Evolutionary conservation across 2,329 filamentous ascomycete species (phyloP), one percentile per base, ranked within the genome.

Genomic region (Clonostachys rosea): DNA sequence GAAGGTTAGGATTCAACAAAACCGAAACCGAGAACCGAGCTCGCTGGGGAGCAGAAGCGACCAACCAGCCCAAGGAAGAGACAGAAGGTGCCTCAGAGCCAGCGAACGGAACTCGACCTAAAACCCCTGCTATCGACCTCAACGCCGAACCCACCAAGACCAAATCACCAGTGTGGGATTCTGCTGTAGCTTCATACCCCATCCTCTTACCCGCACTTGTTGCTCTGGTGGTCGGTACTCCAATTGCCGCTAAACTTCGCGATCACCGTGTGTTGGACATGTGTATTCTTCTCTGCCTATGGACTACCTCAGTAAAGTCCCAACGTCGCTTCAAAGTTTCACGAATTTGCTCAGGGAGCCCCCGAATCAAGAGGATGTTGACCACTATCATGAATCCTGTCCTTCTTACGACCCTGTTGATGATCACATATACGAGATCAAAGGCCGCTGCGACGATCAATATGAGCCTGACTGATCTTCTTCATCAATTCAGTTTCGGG

Each of bases 361-460:
- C 49, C 2, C 54, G 55, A 7, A 46, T 59, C 46, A 61, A 61
- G 44, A 58, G 58, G 43, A 47, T 64, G 3, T 44, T 74, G 4
- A 59, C 65, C 2, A 74, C 71, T 1, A 52, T 71, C 3, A 63
- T 72, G 50, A 78, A 78, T 46, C 67, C 75, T 0, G 74, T 79
- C 1, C 63, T 79, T 12, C 60, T 70, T 48, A 74, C 71, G 2
- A 74, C 73, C 0, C 60, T 76, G 7, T 52, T 62, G 34, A 68
- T 74, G 60, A 67, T 68, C 24, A 68, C 60, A 24, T 78, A 76
- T 55, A 64, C 66, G 3, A 60, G 67, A 4, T 52, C 60, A 46
- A 75, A 74, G 44, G 59, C 66, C 1, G 53, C 53, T n/a, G 58
- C 53, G 14, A 61, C 60, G 0, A 51, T 58, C 47, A 7, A 14